phyloP scores from a whole-genome alignment of 192 early-diverging fungal genomes.

The Gigaspora rosea region DNA sequence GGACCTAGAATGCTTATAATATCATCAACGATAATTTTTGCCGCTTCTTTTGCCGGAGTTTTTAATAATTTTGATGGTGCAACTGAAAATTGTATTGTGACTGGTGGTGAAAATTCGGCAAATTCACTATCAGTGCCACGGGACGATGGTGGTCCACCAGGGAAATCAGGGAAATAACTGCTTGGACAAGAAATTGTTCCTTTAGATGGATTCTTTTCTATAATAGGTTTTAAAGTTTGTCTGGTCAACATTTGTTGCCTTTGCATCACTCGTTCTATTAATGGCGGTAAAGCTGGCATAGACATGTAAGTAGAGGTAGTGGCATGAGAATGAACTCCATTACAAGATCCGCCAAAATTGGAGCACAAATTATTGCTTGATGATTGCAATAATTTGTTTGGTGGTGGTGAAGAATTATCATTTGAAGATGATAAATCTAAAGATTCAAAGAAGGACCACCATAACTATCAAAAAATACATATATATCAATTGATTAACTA shows the following conservation, averaged over 20 bases:
- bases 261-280: not conserved
- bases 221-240: too few species aligned
- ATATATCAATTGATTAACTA: not conserved
- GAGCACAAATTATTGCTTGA: too few species aligned
- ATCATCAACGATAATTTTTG: constrained; percentile 38
- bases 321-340: too few species aligned
- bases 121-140: constrained; percentile 17
- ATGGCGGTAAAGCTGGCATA: not conserved
- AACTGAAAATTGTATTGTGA: constrained; percentile 38
- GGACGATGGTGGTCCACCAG: too few species aligned
- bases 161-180: too few species aligned
- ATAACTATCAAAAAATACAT: constrained; percentile 2
- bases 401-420: not conserved
- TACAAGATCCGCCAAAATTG: too few species aligned
- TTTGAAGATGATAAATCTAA: constrained; percentile 23
- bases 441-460: constrained; percentile 30
- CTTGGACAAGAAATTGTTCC: too few species aligned
- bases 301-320: not conserved
- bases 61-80: constrained; percentile 32
- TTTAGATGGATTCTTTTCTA: too few species aligned
- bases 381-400: too few species aligned
- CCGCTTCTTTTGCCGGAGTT: constrained; percentile 38
- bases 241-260: not conserved
- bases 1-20: constrained; percentile 28
- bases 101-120: constrained; percentile 36